A percentile compares a stretch with the other conserved stretches of the same genome.
These are phyloP conservation scores for Phytopythium ostracodes DNA, from an alignment of 352 stramenopile species.

Conservation along the genomic window DNA sequence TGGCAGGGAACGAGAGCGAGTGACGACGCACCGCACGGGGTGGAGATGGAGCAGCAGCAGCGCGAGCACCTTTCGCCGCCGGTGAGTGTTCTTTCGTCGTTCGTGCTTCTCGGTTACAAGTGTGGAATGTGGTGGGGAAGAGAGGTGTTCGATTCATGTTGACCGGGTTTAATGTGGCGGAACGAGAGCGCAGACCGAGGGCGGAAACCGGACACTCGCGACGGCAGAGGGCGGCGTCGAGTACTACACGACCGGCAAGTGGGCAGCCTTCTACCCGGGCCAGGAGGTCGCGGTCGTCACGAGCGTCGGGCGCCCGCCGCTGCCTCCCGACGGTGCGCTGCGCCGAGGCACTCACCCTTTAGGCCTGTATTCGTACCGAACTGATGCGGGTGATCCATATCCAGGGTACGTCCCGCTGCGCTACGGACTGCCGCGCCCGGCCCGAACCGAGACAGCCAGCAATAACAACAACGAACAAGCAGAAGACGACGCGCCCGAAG, in stretches of 20 bases:
- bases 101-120: too few relatives aligned
- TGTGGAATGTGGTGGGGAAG: too few relatives aligned
- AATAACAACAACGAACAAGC: constrained; percentile 14
- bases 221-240: constrained; percentile 11
- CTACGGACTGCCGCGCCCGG: constrained; percentile 29
- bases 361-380: neutral
- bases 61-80: neutral
- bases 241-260: constrained; percentile 43
- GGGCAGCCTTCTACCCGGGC: constrained; percentile 50
- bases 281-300: constrained; percentile 56
- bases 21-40: neutral
- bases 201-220: neutral
- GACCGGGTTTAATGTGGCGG: too few relatives aligned
- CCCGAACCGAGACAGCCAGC: neutral
- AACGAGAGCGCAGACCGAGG: neutral
- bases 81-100: neutral
- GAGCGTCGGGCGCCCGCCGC: constrained; percentile 38
- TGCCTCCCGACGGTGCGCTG: constrained; percentile 45
- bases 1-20: too few relatives aligned
- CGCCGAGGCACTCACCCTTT: neutral
- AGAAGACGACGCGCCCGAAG: constrained; percentile 21
- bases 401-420: constrained; percentile 59
- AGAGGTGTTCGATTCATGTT: too few relatives aligned
- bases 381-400: neutral
- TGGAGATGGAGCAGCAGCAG: constrained; percentile 7